Percentiles rank a stretch among this genome's conserved stretches.
Conservation (phyloP, 1,284 basidiomycete species). For the Veloporphyrellus conicus region DNA sequence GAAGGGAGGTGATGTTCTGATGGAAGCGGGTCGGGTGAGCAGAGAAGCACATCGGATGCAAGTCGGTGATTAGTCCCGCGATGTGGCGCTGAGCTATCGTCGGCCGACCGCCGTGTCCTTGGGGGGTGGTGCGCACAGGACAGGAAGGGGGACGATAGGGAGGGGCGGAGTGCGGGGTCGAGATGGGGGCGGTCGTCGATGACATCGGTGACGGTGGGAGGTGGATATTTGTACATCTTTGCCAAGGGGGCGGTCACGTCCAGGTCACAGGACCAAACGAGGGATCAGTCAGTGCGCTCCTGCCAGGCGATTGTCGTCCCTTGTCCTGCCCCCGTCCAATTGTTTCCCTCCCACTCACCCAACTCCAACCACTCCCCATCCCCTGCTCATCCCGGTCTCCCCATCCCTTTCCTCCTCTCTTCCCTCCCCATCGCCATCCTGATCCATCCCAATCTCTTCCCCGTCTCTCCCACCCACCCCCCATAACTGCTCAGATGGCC, state of each 20-base stretch:
- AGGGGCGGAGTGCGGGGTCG: not conserved
- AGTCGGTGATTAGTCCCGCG: constrained; percentile 12
- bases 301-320: constrained; percentile 22
- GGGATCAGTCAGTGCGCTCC: constrained; percentile 25
- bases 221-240: constrained; percentile 35
- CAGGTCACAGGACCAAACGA: constrained; percentile 31
- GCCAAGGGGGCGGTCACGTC: constrained; percentile 24
- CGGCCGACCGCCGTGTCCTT: not conserved
- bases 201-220: too few species aligned
- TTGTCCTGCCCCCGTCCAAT: constrained; percentile 25
- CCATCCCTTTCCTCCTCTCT: not conserved
- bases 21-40: constrained; percentile 9
- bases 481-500: constrained; percentile 47
- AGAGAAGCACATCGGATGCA: constrained; percentile 4
- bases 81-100: constrained; percentile 2
- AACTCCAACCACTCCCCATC: not conserved
- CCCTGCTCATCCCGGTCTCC: not conserved
- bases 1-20: constrained; percentile 9
- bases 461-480: constrained; percentile 4
- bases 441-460: constrained; percentile 15
- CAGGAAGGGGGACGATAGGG: not conserved
- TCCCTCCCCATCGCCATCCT: constrained; percentile 13
- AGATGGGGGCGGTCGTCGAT: too few species aligned
- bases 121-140: not conserved
- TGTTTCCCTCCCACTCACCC: constrained; percentile 6